Conservation (phyloP, 768 basidiomycete genomes). For the Gelatoporia subvermispora region DNA sequence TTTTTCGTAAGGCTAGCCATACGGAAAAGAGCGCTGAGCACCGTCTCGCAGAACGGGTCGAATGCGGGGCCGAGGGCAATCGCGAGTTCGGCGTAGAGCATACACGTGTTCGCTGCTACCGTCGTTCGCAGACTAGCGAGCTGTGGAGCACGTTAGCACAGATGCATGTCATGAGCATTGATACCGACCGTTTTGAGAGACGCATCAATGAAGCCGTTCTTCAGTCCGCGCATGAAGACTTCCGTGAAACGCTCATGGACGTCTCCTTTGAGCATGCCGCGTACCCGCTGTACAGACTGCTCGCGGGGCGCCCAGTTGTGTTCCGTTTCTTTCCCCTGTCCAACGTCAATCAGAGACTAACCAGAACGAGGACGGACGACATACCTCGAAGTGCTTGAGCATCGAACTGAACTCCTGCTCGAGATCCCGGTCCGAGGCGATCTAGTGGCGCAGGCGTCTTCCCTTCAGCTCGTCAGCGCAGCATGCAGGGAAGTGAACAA, state of each 20-base stretch:
- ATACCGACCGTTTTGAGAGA: constrained; percentile 77
- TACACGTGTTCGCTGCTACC: constrained; percentile 72
- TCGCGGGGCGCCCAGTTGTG: constrained; percentile 92
- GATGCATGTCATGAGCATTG: constrained; percentile 3
- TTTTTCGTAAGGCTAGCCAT: constrained; percentile 94
- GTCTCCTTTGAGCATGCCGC: constrained; percentile 88
- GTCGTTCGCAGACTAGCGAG: constrained; percentile 88
- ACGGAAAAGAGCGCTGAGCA: constrained; percentile 73
- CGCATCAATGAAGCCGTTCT: constrained; percentile 73
- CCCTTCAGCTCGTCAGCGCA: not conserved
- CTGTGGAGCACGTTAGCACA: constrained; percentile 35
- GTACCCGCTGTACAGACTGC: constrained; percentile 65
- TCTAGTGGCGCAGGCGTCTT: constrained; percentile 34
- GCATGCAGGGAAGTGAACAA: constrained; percentile 1
- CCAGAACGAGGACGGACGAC: constrained; percentile 10
- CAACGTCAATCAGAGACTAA: not conserved
- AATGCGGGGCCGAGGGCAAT: constrained; percentile 57
- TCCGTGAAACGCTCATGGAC: constrained; percentile 72
- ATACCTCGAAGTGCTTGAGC: constrained; percentile 75
- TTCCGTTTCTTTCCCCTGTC: constrained; percentile 91
- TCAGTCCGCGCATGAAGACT: constrained; percentile 68
- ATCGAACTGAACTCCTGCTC: constrained; percentile 81
- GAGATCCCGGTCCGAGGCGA: constrained; percentile 81
- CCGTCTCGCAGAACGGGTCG: constrained; percentile 75
- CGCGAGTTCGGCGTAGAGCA: constrained; percentile 73